Conservation (phyloP, 768 basidiomycete genomes). For the Ramaria rubella region DNA sequence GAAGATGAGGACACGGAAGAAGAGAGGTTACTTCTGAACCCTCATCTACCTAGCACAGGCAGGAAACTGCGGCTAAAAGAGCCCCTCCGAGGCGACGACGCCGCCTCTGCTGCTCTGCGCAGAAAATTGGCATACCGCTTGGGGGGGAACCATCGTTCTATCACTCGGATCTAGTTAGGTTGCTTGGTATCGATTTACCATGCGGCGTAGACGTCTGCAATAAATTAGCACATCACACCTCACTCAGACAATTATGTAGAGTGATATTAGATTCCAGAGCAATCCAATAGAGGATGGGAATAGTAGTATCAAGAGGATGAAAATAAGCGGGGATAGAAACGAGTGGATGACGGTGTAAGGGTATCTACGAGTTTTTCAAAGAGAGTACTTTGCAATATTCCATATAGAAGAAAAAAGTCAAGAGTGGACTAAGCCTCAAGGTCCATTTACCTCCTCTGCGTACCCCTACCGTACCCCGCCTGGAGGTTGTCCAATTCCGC, state of each 20-base stretch:
- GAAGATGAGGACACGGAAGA: background rate
- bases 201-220: too few species aligned
- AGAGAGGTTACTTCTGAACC: background rate
- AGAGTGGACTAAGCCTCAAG: background rate
- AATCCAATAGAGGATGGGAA: constrained; percentile 3
- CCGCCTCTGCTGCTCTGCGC: background rate
- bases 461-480: constrained; percentile 75
- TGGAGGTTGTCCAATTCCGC: constrained; percentile 86
- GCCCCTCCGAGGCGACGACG: background rate
- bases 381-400: background rate
- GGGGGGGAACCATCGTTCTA: background rate
- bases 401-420: background rate
- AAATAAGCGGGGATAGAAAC: background rate
- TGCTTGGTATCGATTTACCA: background rate
- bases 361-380: constrained; percentile 5
- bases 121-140: constrained; percentile 6
- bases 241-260: background rate
- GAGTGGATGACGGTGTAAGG: constrained; percentile 2
- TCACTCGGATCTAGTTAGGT: background rate
- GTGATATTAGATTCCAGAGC: background rate
- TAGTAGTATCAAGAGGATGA: background rate
- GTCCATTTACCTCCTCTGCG: constrained; percentile 46
- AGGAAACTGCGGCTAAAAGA: constrained; percentile 1
- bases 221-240: too few species aligned
- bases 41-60: background rate